Evolutionary conservation across 108 stramenopile genomes (phyloP), one percentile per base, ranked within the genome.

Genomic region (Seminavis robusta): DNA sequence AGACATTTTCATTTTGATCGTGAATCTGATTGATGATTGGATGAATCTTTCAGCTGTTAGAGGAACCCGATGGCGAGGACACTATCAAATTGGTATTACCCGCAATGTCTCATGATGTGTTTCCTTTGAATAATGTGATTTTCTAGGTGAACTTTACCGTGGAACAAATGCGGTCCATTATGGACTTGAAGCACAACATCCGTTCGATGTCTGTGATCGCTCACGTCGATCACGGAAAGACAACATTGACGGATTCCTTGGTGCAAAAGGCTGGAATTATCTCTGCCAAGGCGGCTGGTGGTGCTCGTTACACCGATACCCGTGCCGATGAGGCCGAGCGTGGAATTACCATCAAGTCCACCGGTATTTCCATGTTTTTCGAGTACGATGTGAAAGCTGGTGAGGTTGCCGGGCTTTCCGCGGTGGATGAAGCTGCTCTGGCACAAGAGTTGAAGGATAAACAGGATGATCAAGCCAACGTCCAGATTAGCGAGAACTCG

Each of bases 171-270:
- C 90, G 98, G 63, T 86, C 95, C 89, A 98, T 99, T 73, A 99
- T 99, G 99, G 97, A 99, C 94, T 79, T 95, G 80, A 98, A 98
- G 83, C 92, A 98, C 94, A 98, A 99, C 87, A 99, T 99, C 79
- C 92, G 99, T 64, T 94, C 92, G 63, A 97, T 99, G 98, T 94
- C 92, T 61, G 99, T 99, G 62, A 99, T 99, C 69, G 99, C 99
- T 41, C 99, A 99, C 92, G 99, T 99, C 69, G 99, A 99, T 63
- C 99, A 99, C 96, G 99, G 99, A 52, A 99, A 99, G 85, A 98
- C 99, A 36, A 99, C 99, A 44, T 79, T 99, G 21, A 98, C 99
- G 27, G 99, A 99, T 72, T 98, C 98, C 52, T 90, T 99, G 37
- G 99, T 99, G 56, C 96, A 96, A 73, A 99, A 99, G 92, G 99